Evolutionary conservation across 495 filamentous ascomycete species (phyloP).

Genomic region (Penicillium manginii): DNA sequence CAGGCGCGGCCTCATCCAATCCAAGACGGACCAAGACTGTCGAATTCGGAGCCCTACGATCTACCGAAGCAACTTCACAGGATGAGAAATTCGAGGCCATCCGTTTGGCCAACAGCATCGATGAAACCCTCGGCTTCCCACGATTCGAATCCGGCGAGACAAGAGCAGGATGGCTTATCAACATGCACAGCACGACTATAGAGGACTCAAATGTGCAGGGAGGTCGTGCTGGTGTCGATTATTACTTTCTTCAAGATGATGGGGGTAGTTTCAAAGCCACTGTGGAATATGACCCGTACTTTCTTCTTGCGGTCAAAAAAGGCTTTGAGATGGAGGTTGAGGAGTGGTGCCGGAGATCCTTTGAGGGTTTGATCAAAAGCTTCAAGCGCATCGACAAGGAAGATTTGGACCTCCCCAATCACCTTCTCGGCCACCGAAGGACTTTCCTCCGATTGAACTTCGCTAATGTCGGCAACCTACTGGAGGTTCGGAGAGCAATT

Average conservation of each 20-base stretch:
- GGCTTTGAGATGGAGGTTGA: constrained; percentile 91
- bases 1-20: constrained; percentile 52
- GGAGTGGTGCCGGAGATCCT: constrained; percentile 87
- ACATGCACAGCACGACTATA: constrained; percentile 86
- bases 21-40: constrained; percentile 71
- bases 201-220: constrained; percentile 82
- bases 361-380: constrained; percentile 82
- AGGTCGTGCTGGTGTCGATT: constrained; percentile 90
- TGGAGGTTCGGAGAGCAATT: constrained; percentile 79
- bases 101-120: constrained; percentile 83
- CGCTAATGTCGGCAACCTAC: constrained; percentile 81
- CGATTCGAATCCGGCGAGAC: constrained; percentile 89
- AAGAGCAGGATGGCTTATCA: constrained; percentile 90
- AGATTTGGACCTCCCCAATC: constrained; percentile 94
- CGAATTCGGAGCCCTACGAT: constrained; percentile 71
- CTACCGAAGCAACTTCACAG: constrained; percentile 80
- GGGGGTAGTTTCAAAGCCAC: constrained; percentile 95
- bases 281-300: constrained; percentile 95
- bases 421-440: constrained; percentile 86
- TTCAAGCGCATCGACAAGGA: constrained; percentile 84
- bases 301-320: constrained; percentile 86
- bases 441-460: constrained; percentile 86
- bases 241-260: constrained; percentile 94
- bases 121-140: constrained; percentile 90
- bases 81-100: constrained; percentile 86